Percentiles rank a stretch among this genome's conserved stretches.
Evolutionary conservation across 257 asterid species (phyloP).

Genomic region (Ilex aquifolium): DNA sequence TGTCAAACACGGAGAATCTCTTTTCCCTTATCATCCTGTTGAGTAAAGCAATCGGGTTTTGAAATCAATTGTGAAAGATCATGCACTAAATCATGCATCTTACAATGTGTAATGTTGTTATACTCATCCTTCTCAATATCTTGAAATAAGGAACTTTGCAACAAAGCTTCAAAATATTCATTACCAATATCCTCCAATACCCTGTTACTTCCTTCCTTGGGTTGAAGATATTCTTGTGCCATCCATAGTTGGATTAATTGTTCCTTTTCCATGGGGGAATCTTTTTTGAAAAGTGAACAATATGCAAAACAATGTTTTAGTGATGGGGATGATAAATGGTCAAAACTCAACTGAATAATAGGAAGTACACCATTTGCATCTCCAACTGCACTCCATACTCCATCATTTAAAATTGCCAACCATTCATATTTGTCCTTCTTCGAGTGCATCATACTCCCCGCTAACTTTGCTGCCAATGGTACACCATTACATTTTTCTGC

Average conservation of each 20-base stretch:
- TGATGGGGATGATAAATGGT: too few relatives aligned
- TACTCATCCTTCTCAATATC: conserved; percentile 13
- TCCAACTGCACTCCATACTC: conserved; percentile 1
- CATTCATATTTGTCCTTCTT: conserved; percentile 9
- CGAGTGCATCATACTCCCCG: conserved; percentile 23
- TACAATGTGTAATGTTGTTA: conserved; percentile 3
- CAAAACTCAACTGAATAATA: too few relatives aligned
- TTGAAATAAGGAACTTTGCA: conserved; percentile 24
- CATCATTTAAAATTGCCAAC: conserved; percentile 3
- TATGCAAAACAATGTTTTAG: too few relatives aligned
- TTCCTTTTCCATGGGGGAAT: neutral
- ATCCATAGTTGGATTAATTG: conserved; percentile 21
- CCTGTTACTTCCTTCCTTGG: neutral
- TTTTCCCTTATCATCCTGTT: neutral
- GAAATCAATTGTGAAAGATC: conserved; percentile 21
- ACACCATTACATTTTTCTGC: conserved; percentile 25
- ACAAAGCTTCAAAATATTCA: conserved; percentile 10
- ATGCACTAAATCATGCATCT: conserved; percentile 36
- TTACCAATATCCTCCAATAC: conserved; percentile 14
- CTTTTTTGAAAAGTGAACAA: too few relatives aligned
- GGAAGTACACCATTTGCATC: neutral
- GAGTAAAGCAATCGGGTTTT: neutral
- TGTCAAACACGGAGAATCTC: neutral
- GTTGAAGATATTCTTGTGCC: conserved; percentile 30
- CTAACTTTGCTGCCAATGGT: conserved; percentile 28